Evolutionary conservation across 441 rosid species (phyloP).

Genomic region (Mallotus japonicus): DNA sequence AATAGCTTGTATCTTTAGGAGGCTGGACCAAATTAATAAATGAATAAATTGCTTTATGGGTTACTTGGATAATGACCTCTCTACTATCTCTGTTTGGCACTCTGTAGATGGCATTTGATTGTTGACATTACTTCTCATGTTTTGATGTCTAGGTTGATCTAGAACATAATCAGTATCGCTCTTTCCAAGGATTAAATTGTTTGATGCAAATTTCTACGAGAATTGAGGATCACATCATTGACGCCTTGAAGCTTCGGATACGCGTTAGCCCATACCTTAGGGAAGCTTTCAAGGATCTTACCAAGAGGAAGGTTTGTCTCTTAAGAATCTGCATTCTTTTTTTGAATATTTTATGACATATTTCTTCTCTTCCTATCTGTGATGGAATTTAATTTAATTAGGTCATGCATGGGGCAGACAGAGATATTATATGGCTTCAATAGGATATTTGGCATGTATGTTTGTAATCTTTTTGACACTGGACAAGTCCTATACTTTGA

Average conservation of each 20-base stretch:
- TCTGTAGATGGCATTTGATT: neutral
- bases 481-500: conserved; percentile 69
- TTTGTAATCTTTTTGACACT: conserved; percentile 96
- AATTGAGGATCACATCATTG: conserved; percentile 81
- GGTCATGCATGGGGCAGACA: conserved; percentile 99
- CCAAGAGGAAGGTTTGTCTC: conserved; percentile 72
- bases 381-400: conserved; percentile 37
- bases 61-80: neutral
- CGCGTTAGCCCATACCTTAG: conserved; percentile 83
- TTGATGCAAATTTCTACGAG: conserved; percentile 95
- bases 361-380: conserved; percentile 22
- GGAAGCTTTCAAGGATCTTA: conserved; percentile 84
- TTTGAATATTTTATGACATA: conserved; percentile 3
- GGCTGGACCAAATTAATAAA: neutral
- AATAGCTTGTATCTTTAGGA: conserved; percentile 3
- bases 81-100: neutral
- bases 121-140: conserved; percentile 1
- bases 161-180: conserved; percentile 96
- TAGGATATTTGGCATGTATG: conserved; percentile 90
- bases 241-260: conserved; percentile 77
- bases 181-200: conserved; percentile 95
- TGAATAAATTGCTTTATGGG: neutral
- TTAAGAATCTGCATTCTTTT: conserved; percentile 3
- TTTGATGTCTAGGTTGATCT: conserved; percentile 68
- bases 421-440: conserved; percentile 93